Evolutionary conservation across 225 moss, liverwort and hornwort species (phyloP).

Genomic region (Polytrichum commune): DNA sequence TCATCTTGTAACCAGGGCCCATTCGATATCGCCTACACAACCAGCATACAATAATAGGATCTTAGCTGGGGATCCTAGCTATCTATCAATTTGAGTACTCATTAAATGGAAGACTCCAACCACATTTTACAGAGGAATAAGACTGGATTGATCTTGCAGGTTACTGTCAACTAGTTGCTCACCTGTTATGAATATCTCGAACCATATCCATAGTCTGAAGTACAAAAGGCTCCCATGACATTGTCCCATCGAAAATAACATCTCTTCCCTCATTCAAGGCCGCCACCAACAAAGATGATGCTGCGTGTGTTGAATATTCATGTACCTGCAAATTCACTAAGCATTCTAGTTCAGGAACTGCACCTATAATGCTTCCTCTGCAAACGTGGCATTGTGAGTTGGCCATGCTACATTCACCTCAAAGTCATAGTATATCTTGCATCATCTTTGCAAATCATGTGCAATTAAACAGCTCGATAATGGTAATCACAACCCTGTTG

Average conservation of each 20-base stretch:
- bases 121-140: not conserved
- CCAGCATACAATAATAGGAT: not conserved
- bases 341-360: not conserved
- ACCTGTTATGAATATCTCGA: constrained; percentile 78
- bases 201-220: constrained; percentile 82
- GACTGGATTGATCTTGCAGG: not conserved
- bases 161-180: constrained; percentile 1
- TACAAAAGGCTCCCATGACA: constrained; percentile 99
- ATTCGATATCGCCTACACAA: constrained; percentile 64
- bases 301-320: constrained; percentile 78
- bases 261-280: constrained; percentile 90
- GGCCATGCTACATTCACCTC: no score
- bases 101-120: constrained; percentile 1
- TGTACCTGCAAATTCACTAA: constrained; percentile 57
- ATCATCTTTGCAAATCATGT: no score
- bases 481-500: no score
- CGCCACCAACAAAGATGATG: constrained; percentile 79
- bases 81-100: no score
- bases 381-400: no score
- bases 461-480: no score
- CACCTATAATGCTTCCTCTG: no score
- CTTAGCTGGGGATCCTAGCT: no score
- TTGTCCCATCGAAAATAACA: constrained; percentile 87
- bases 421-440: no score
- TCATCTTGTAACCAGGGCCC: constrained; percentile 69